Evolutionary conservation across 2,329 filamentous ascomycete genomes (phyloP), one percentile per base, ranked within the genome.

Genomic region (Claviceps sp.): DNA sequence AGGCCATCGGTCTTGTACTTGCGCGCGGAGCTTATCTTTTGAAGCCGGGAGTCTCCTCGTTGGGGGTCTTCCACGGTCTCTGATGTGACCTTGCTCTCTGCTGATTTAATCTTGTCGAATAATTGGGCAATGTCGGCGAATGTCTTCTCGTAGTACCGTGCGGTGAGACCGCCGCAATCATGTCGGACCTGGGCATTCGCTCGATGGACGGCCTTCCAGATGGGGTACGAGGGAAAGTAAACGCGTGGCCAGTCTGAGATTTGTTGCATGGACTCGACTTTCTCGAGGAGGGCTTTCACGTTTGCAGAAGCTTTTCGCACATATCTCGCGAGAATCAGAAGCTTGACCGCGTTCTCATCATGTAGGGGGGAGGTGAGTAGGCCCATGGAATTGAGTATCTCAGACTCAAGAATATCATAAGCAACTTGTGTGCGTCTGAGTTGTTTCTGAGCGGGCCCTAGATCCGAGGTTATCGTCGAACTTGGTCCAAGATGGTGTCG

Each of bases 181-280:
- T 81, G 78, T 36, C 77, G 68, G 4, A 80, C 77, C 55, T 79
- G 76, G 2, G 72, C 68, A 57, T 80, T 80, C 5, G 74, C 73
- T 37, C 77, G 67, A 55, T 77, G 71, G 1, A 79, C 51, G 4
- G 75, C 69, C 58, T 80, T 80, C 45, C 59, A 57, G n/a, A 75
- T 66, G 0, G 77, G 74, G 54, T 80, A 80, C 0, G 72, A 74
- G 3, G 78, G 77, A 1, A 73, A 60, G 52, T 77, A 69, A 11
- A 79, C 56, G 4, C 64, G 66, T 52, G 68, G 71, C 54, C 66
- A 62, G 52, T 63, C 62, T 4, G 69, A 65, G 26, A 54, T 61
- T 34, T 70, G 63, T 45, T 73, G 66, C 68, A 79, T 75, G 51
- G 71, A 60, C 44, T 71, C 66, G 3, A 79, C 66, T 57, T 75